Evolutionary conservation across 2,329 filamentous ascomycete genomes (phyloP).

Genomic region (Aspergillus brasiliensis): DNA sequence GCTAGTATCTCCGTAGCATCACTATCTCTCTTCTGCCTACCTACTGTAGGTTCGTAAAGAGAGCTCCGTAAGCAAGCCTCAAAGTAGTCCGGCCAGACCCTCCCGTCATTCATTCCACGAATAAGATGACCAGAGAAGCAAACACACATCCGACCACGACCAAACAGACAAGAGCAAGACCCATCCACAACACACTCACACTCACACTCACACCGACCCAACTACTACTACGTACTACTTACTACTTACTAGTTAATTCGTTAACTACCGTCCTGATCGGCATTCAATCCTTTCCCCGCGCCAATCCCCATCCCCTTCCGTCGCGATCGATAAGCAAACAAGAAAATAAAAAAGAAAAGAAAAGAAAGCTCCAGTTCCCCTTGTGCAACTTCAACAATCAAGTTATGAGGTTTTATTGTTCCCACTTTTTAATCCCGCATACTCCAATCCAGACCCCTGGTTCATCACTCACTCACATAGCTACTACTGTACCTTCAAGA

Average conservation of each 20-base stretch:
- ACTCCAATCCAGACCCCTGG: not conserved
- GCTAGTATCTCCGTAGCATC: not conserved
- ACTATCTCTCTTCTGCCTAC: not conserved
- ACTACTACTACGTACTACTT: not conserved
- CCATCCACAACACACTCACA: not conserved
- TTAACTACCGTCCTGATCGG: conserved; percentile 1
- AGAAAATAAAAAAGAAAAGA: too few relatives aligned
- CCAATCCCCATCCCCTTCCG: not conserved
- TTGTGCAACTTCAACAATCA: not conserved
- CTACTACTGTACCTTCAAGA: not conserved
- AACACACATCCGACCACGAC: not conserved
- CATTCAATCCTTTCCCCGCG: not conserved
- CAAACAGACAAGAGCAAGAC: not conserved
- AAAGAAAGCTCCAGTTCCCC: not conserved
- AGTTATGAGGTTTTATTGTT: not conserved
- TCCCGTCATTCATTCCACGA: not conserved
- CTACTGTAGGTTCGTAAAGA: too few relatives aligned
- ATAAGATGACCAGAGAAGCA: not conserved
- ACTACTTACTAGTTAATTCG: not conserved
- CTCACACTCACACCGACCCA: not conserved
- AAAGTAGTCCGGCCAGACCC: not conserved
- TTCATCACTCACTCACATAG: not conserved
- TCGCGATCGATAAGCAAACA: not conserved
- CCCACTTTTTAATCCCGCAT: not conserved
- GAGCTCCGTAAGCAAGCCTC: not conserved